Conservation (phyloP, 164 flowering plant genomes). For the Houttuynia cordata region DNA sequence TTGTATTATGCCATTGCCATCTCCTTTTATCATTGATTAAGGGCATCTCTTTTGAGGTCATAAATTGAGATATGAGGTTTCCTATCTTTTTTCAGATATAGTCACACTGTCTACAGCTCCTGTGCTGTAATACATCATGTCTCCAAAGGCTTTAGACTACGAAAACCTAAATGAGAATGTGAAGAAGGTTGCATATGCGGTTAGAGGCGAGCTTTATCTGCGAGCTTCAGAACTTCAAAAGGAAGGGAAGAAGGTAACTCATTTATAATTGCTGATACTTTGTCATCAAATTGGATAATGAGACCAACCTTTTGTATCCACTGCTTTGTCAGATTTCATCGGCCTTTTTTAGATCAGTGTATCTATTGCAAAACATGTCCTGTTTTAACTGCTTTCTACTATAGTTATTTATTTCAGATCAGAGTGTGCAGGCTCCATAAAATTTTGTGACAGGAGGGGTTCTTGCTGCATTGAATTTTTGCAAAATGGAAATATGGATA, state of each 20-base stretch:
- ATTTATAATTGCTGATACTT: not conserved
- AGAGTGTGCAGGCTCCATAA: too few species aligned
- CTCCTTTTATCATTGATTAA: too few species aligned
- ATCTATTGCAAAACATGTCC: not conserved
- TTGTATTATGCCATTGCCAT: too few species aligned
- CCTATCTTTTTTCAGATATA: not conserved
- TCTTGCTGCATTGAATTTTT: too few species aligned
- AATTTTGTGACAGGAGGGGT: too few species aligned
- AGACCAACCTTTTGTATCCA: too few species aligned
- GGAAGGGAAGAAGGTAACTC: slow-evolving; percentile 89
- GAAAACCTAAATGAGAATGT: slow-evolving; percentile 80
- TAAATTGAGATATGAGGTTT: too few species aligned
- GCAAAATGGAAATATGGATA: too few species aligned
- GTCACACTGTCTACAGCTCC: slow-evolving; percentile 1
- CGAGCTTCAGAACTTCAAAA: slow-evolving; percentile 98
- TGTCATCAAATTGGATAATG: not conserved
- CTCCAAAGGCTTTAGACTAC: slow-evolving; percentile 57
- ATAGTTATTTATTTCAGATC: too few species aligned
- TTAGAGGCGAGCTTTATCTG: slow-evolving; percentile 92
- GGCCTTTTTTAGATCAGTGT: too few species aligned
- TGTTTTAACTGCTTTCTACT: not conserved
- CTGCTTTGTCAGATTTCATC: too few species aligned
- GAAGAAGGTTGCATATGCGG: slow-evolving; percentile 91
- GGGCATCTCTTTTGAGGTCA: too few species aligned
- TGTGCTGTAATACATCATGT: slow-evolving; percentile 28